Conservation (phyloP, 2,329 filamentous ascomycete species). For the Fusarium austroafricanum region DNA sequence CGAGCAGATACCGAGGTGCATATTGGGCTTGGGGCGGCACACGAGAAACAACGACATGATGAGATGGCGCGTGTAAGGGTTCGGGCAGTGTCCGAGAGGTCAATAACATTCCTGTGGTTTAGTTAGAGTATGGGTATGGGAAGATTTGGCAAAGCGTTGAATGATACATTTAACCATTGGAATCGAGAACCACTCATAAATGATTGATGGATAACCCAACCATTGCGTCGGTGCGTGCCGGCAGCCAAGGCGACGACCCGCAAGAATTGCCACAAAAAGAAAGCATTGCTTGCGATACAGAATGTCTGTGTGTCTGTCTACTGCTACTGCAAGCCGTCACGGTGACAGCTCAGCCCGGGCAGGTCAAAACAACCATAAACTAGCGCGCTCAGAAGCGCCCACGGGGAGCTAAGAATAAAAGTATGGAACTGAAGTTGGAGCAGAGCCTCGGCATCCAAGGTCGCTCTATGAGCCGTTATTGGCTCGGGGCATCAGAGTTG, state of each 20-base stretch:
- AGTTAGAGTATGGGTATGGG: not conserved
- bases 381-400: conserved; percentile 23
- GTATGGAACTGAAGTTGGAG: not conserved
- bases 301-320: conserved; percentile 7
- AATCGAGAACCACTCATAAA: not conserved
- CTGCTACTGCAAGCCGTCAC: conserved; percentile 9
- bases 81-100: conserved; percentile 40
- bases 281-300: conserved; percentile 1
- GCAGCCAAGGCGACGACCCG: conserved; percentile 9
- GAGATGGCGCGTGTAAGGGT: conserved; percentile 18
- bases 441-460: conserved; percentile 38
- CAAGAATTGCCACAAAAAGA: conserved; percentile 21
- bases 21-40: not conserved
- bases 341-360: conserved; percentile 21
- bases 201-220: not conserved
- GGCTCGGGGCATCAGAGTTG: conserved; percentile 19
- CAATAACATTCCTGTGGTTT: conserved; percentile 2
- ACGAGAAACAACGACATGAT: conserved; percentile 7
- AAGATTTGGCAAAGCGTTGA: conserved; percentile 11
- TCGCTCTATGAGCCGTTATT: conserved; percentile 22
- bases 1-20: conserved; percentile 39
- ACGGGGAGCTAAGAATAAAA: conserved; percentile 5
- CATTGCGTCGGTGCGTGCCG: conserved; percentile 13
- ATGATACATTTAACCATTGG: conserved; percentile 8
- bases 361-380: conserved; percentile 38